Conservation (phyloP, 441 rosid species). For the Codiaeum variegatum region DNA sequence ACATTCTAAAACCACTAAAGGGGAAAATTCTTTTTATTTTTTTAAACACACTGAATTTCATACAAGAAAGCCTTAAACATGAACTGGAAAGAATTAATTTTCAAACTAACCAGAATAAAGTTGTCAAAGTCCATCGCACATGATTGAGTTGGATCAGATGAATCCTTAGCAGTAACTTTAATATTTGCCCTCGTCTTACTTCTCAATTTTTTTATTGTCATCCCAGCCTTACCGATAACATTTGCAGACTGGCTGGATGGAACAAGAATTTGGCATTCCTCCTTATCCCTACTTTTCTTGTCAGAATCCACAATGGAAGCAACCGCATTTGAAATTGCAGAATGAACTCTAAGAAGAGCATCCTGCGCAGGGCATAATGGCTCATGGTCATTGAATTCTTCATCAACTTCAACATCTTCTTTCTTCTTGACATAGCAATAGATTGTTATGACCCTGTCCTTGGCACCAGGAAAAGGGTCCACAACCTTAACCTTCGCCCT, state of each 20-base stretch:
- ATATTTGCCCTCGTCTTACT: slow-evolving; percentile 61
- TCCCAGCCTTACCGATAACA: slow-evolving; percentile 85
- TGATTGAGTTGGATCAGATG: slow-evolving; percentile 71
- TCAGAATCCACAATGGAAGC: slow-evolving; percentile 47
- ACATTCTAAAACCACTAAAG: neutral
- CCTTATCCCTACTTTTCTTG: slow-evolving; percentile 48
- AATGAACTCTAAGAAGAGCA: slow-evolving; percentile 78
- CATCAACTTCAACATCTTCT: slow-evolving; percentile 63
- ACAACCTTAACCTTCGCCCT: slow-evolving; percentile 89
- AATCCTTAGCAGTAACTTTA: slow-evolving; percentile 72
- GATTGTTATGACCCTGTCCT: slow-evolving; percentile 68
- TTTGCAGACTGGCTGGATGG: slow-evolving; percentile 90
- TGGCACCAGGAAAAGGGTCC: slow-evolving; percentile 78
- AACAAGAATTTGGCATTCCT: slow-evolving; percentile 79
- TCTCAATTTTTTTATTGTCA: slow-evolving; percentile 73
- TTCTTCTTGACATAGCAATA: slow-evolving; percentile 70
- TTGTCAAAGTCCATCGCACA: slow-evolving; percentile 97
- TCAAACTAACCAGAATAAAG: slow-evolving; percentile 58
- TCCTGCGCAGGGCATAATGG: slow-evolving; percentile 88
- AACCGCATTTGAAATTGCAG: slow-evolving; percentile 58
- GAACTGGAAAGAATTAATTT: neutral
- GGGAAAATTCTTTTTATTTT: too few species aligned
- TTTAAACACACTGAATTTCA: neutral
- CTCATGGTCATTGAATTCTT: slow-evolving; percentile 38
- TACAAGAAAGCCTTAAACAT: neutral